These are phyloP conservation scores for Boechera divaricarpa DNA, from an alignment of 345 rosid species.

Conservation along the genomic window DNA sequence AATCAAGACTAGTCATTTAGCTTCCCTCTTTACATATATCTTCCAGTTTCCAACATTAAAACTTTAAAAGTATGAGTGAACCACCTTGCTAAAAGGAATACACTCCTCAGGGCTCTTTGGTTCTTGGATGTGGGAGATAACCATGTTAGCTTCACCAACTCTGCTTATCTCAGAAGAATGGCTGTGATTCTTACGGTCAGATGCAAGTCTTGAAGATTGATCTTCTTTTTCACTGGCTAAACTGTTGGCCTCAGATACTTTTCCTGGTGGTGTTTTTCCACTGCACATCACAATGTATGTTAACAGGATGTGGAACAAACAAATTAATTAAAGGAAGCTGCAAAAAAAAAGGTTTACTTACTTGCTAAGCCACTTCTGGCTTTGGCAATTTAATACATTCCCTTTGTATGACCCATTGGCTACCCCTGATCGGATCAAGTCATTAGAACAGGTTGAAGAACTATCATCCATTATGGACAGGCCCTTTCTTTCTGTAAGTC, in stretches of 20 bases:
- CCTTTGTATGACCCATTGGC: slow-evolving; percentile 66
- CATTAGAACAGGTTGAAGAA: slow-evolving; percentile 88
- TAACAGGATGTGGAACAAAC: not conserved
- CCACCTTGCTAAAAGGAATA: slow-evolving; percentile 55
- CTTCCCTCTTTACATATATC: slow-evolving; percentile 2
- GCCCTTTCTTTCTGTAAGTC: slow-evolving; percentile 59
- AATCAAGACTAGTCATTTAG: not conserved
- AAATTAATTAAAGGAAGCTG: not conserved
- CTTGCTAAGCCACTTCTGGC: slow-evolving; percentile 58
- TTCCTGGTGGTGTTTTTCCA: slow-evolving; percentile 58
- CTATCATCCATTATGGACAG: slow-evolving; percentile 72
- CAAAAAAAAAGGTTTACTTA: slow-evolving; percentile 8
- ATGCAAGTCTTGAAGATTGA: slow-evolving; percentile 53
- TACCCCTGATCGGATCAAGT: slow-evolving; percentile 70
- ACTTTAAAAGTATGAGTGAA: slow-evolving; percentile 32
- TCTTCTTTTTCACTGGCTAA: slow-evolving; percentile 55
- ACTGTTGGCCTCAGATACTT: slow-evolving; percentile 50
- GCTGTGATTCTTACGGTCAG: slow-evolving; percentile 49
- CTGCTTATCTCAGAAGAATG: slow-evolving; percentile 54
- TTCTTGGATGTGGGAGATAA: slow-evolving; percentile 48
- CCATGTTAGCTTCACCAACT: slow-evolving; percentile 54
- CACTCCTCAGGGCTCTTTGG: slow-evolving; percentile 50
- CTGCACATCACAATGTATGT: slow-evolving; percentile 46
- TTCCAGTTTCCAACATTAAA: slow-evolving; percentile 45
- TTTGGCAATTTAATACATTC: slow-evolving; percentile 53